These are phyloP conservation scores for Xylaria sp. DNA, from an alignment of 2,329 filamentous ascomycete species.

Conservation along the genomic window DNA sequence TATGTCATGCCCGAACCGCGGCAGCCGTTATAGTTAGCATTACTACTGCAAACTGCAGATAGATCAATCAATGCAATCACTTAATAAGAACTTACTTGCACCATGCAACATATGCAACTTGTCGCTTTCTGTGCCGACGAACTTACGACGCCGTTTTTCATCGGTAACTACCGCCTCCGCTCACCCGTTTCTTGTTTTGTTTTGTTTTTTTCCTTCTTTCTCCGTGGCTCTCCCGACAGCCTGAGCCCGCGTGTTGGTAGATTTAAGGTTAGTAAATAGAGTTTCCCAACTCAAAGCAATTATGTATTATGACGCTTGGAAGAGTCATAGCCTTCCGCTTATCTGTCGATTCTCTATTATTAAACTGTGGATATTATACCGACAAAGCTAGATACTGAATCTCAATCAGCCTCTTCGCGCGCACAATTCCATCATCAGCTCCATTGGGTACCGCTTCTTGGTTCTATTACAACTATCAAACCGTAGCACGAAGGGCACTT, in stretches of 20 bases:
- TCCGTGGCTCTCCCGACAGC: too few species aligned
- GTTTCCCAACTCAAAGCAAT: background rate
- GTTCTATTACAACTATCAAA: background rate
- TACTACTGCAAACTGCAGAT: background rate
- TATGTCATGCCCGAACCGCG: background rate
- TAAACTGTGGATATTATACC: background rate
- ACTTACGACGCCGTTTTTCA: background rate
- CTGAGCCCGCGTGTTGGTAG: too few species aligned
- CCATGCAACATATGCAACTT: background rate
- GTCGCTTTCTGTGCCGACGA: background rate
- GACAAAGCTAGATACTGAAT: background rate
- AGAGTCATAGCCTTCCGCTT: background rate
- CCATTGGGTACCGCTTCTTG: background rate
- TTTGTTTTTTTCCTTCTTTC: too few species aligned
- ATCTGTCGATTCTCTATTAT: background rate
- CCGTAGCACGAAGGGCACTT: background rate
- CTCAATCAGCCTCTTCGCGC: background rate
- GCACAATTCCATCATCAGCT: background rate
- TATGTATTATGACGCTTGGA: background rate
- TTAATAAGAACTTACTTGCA: background rate
- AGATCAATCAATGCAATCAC: background rate
- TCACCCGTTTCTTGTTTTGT: too few species aligned
- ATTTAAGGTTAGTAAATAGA: background rate
- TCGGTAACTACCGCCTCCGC: background rate
- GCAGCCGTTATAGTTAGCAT: constrained; percentile 1